Conservation (phyloP, 441 rosid genomes). For the Populus hybrid region DNA sequence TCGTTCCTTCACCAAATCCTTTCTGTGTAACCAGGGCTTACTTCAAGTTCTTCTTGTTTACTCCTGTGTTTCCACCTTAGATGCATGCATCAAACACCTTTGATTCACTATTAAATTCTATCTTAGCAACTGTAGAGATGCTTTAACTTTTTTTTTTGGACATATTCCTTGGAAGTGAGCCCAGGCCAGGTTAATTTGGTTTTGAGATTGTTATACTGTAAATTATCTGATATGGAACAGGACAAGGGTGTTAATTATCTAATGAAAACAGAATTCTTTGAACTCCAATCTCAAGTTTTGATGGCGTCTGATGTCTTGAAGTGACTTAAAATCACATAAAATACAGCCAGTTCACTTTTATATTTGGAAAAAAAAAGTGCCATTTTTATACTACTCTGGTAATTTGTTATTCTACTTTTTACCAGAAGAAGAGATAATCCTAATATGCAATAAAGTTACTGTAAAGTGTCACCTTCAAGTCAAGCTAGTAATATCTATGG, state of each 20-base stretch:
- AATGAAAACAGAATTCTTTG: neutral
- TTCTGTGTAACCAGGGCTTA: neutral
- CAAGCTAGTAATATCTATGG: neutral
- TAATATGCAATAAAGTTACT: neutral
- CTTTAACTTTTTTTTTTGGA: no score
- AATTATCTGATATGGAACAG: no score
- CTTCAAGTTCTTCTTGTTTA: neutral
- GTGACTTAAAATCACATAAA: neutral
- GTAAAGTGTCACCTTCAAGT: neutral
- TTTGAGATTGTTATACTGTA: no score
- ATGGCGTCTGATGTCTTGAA: neutral
- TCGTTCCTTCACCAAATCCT: neutral
- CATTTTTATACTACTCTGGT: neutral
- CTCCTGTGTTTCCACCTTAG: neutral
- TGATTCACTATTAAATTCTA: no score
- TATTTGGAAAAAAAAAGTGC: no score
- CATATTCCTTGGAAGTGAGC: no score
- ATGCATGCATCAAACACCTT: neutral
- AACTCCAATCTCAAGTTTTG: neutral
- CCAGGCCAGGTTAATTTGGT: no score
- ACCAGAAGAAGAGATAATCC: neutral
- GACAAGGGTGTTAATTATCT: no score
- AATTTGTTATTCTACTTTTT: neutral
- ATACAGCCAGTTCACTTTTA: neutral
- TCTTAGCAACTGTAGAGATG: no score